These are phyloP conservation scores for Pseudonectria foliicola DNA, from an alignment of 2,329 filamentous ascomycete species.

Conservation along the genomic window DNA sequence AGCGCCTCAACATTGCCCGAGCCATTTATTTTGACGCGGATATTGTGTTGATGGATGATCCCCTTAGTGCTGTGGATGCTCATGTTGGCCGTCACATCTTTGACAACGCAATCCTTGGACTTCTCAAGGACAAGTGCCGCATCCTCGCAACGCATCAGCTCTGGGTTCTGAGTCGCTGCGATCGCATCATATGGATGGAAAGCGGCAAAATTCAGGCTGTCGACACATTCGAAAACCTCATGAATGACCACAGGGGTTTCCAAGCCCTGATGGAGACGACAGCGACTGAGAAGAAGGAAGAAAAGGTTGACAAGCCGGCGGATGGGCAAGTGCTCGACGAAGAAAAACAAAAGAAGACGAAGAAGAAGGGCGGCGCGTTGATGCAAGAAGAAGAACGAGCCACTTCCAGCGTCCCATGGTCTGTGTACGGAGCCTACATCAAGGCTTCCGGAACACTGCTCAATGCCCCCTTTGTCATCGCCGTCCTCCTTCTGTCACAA, in stretches of 20 bases:
- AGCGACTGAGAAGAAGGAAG: constrained; percentile 59
- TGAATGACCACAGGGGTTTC: constrained; percentile 71
- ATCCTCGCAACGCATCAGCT: constrained; percentile 93
- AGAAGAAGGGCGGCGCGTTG: constrained; percentile 52
- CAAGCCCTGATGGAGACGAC: constrained; percentile 79
- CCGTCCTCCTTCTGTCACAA: constrained; percentile 65
- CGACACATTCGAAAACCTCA: constrained; percentile 84
- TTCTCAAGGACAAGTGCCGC: constrained; percentile 82
- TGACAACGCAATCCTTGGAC: constrained; percentile 85
- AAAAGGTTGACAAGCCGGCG: constrained; percentile 42
- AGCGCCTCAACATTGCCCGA: constrained; percentile 87
- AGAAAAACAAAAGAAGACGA: constrained; percentile 46
- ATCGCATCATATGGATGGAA: constrained; percentile 91
- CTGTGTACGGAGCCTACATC: constrained; percentile 72
- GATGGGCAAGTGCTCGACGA: constrained; percentile 31
- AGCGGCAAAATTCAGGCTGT: constrained; percentile 75
- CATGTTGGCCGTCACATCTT: constrained; percentile 73
- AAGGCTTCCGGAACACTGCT: constrained; percentile 64
- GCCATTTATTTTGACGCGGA: constrained; percentile 65
- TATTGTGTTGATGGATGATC: constrained; percentile 63
- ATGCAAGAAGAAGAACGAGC: constrained; percentile 71
- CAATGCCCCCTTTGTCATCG: constrained; percentile 56
- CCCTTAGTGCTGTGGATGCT: constrained; percentile 61
- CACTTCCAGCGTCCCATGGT: constrained; percentile 69
- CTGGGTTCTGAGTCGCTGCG: constrained; percentile 83